A percentile compares a stretch with the other conserved stretches of the same genome.
These are phyloP conservation scores for Aspergillus nidulans DNA, from an alignment of 495 filamentous ascomycete species.

Conservation along the genomic window DNA sequence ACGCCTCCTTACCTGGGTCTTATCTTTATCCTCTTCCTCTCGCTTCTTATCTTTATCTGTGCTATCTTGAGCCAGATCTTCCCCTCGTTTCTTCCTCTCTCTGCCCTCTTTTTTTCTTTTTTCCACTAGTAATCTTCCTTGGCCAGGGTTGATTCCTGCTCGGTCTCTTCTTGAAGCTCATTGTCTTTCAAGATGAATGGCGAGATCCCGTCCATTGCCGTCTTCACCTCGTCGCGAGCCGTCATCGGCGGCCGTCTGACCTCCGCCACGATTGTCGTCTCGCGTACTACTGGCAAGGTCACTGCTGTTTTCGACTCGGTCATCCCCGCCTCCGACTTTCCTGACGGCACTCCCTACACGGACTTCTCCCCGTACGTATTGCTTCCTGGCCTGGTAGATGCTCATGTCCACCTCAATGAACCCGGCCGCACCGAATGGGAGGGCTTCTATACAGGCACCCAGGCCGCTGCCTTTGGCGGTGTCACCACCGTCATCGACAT, in stretches of 20 bases:
- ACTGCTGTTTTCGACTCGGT: slow-evolving; percentile 68
- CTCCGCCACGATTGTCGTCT: slow-evolving; percentile 74
- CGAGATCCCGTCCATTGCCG: slow-evolving; percentile 50
- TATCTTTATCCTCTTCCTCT: not conserved
- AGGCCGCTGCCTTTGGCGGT: slow-evolving; percentile 90
- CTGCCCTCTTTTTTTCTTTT: not conserved
- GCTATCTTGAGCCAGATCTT: not conserved
- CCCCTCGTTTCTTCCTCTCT: not conserved
- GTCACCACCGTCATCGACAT: slow-evolving; percentile 99
- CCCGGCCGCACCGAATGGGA: slow-evolving; percentile 98
- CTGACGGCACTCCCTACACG: slow-evolving; percentile 63
- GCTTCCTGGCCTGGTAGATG: slow-evolving; percentile 90
- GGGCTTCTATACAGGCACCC: slow-evolving; percentile 89
- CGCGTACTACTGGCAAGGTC: slow-evolving; percentile 77
- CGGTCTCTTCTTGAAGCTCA: not conserved
- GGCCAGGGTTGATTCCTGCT: not conserved
- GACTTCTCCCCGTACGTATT: slow-evolving; percentile 86
- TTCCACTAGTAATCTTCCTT: not conserved
- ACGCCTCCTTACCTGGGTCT: not conserved
- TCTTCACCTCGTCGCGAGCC: slow-evolving; percentile 78
- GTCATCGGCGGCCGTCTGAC: slow-evolving; percentile 66
- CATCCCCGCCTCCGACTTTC: slow-evolving; percentile 68
- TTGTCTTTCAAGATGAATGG: slow-evolving; percentile 27
- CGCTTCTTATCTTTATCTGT: slow-evolving; percentile 5
- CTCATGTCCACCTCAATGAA: slow-evolving; percentile 97